Conservation (phyloP, 1,284 basidiomycete species). For the Agaricales sp. region DNA sequence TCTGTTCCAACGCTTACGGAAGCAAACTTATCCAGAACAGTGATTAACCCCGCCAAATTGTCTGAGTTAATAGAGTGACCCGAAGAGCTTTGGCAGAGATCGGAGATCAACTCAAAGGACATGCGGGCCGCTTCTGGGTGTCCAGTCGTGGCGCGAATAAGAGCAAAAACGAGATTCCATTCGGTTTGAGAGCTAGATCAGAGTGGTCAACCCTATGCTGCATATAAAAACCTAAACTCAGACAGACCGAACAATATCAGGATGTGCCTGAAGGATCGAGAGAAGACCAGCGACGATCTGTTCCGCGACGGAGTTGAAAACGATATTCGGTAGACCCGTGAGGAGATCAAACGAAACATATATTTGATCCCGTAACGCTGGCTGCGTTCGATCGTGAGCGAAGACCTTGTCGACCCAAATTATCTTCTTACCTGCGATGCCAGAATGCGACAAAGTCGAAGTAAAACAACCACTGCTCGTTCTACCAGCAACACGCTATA, state of each 20-base stretch:
- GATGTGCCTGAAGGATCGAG: slow-evolving; percentile 48
- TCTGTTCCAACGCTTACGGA: slow-evolving; percentile 55
- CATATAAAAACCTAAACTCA: slow-evolving; percentile 1
- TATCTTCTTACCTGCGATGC: slow-evolving; percentile 53
- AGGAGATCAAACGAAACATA: slow-evolving; percentile 90
- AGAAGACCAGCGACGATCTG: slow-evolving; percentile 84
- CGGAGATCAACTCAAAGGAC: slow-evolving; percentile 69
- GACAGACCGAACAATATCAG: slow-evolving; percentile 53
- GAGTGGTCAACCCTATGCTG: slow-evolving; percentile 3
- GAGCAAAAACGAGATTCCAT: slow-evolving; percentile 88
- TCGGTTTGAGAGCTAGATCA: slow-evolving; percentile 75
- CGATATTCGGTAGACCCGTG: slow-evolving; percentile 64
- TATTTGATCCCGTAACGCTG: slow-evolving; percentile 79
- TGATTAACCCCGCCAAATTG: slow-evolving; percentile 76
- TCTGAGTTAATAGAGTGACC: slow-evolving; percentile 60
- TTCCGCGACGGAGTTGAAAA: slow-evolving; percentile 82
- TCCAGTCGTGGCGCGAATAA: slow-evolving; percentile 80
- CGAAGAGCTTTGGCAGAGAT: slow-evolving; percentile 48
- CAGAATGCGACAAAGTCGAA: slow-evolving; percentile 73
- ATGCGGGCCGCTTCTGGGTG: slow-evolving; percentile 84
- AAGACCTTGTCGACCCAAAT: not conserved
- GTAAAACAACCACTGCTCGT: slow-evolving; percentile 86
- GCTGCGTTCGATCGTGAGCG: slow-evolving; percentile 27
- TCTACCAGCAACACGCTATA: slow-evolving; percentile 91
- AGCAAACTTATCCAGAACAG: slow-evolving; percentile 83